Conservation (phyloP, 2,329 filamentous ascomycete species). For the Atkinsonella texensis region DNA sequence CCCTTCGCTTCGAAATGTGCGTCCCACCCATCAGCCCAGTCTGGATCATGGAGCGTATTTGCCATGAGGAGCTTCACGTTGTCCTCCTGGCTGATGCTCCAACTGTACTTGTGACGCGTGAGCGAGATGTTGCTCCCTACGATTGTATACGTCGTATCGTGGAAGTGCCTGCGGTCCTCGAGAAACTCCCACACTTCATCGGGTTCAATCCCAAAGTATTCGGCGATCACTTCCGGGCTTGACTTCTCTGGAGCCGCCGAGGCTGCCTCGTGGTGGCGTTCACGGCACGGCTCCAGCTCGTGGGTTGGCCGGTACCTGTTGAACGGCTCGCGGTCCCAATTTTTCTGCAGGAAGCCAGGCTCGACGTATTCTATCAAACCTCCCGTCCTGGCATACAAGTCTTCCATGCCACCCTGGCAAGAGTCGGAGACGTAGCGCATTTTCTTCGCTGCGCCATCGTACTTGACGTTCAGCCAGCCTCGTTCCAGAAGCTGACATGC, state of each 20-base stretch:
- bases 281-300: neutral
- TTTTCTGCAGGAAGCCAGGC: neutral
- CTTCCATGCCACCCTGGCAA: neutral
- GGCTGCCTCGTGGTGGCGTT: neutral
- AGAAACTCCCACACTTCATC: slow-evolving; percentile 7
- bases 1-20: slow-evolving; percentile 10
- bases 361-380: neutral
- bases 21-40: slow-evolving; percentile 14
- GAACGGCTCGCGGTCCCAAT: neutral
- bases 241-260: neutral
- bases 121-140: slow-evolving; percentile 10
- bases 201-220: slow-evolving; percentile 6
- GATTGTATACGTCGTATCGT: slow-evolving; percentile 7
- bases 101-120: slow-evolving; percentile 9
- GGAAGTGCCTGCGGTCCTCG: slow-evolving; percentile 2
- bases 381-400: neutral
- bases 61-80: slow-evolving; percentile 12
- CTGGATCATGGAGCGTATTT: slow-evolving; percentile 10
- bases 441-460: neutral
- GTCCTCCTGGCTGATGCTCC: slow-evolving; percentile 8
- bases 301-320: neutral
- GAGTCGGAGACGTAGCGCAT: slow-evolving; percentile 1
- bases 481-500: neutral
- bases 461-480: neutral
- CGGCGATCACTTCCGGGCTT: slow-evolving; percentile 1